phyloP scores from a whole-genome alignment of 345 rosid genomes.

The Syzygium aromaticum region DNA sequence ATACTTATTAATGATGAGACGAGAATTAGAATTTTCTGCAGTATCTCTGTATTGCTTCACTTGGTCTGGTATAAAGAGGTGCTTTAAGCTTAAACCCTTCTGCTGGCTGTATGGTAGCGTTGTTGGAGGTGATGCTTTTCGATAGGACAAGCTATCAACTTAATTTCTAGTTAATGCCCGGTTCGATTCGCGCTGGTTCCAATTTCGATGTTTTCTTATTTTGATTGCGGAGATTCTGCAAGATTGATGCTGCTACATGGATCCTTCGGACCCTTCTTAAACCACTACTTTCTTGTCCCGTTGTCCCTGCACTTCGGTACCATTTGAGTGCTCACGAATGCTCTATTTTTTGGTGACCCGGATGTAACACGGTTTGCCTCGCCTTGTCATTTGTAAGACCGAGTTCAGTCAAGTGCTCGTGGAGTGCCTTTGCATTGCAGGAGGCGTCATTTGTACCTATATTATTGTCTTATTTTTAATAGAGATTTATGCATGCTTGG shows the following conservation, averaged over 20 bases:
- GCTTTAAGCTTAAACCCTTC: background rate
- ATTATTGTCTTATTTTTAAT: too few species aligned
- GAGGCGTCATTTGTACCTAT: too few species aligned
- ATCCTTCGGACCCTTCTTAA: background rate
- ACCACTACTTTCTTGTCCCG: background rate
- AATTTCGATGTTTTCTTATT: background rate
- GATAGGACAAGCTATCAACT: background rate
- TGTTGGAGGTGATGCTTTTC: background rate
- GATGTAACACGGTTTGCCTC: rapidly evolving
- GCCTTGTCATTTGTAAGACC: background rate
- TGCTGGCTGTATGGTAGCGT: background rate
- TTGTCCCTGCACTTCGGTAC: background rate
- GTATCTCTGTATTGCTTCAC: background rate
- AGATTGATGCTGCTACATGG: background rate
- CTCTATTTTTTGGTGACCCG: rapidly evolving
- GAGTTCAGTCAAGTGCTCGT: rapidly evolving
- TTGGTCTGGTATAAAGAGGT: background rate
- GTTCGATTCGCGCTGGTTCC: background rate
- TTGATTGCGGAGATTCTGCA: background rate
- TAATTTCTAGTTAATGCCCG: background rate
- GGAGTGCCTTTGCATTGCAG: background rate
- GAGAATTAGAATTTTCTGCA: background rate
- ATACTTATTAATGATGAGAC: background rate
- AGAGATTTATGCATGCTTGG: too few species aligned
- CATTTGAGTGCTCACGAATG: background rate